Evolutionary conservation across 2,329 filamentous ascomycete species (phyloP).

Genomic region (Colletotrichum endophyticum): DNA sequence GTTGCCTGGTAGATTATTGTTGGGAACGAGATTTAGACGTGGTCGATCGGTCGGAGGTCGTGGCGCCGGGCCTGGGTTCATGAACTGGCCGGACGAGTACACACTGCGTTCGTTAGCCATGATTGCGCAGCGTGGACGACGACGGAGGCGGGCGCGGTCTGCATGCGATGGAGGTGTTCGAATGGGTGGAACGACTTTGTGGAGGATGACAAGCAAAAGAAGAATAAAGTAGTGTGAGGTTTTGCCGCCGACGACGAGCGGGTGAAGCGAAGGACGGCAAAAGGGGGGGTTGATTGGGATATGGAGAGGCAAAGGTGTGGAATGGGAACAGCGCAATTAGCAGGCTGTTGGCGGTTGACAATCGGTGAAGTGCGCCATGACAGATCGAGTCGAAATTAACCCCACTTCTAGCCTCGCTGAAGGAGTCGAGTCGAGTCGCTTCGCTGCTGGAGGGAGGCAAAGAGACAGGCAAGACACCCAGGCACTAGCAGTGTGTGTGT

Average conservation of each 20-base stretch:
- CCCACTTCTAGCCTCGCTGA: conserved; percentile 27
- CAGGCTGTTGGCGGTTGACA: conserved; percentile 19
- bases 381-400: conserved; percentile 24
- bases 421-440: conserved; percentile 2
- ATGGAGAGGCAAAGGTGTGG: conserved; percentile 2
- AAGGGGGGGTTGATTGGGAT: conserved; percentile 5
- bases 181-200: background rate
- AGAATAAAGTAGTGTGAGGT: background rate
- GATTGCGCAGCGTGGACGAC: conserved; percentile 21
- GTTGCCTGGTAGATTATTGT: conserved; percentile 74
- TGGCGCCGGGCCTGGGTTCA: conserved; percentile 96
- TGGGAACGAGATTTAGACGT: conserved; percentile 80
- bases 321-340: conserved; percentile 18
- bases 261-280: background rate
- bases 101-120: conserved; percentile 46
- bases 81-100: conserved; percentile 74
- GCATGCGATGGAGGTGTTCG: conserved; percentile 12
- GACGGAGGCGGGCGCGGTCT: background rate
- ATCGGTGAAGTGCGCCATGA: conserved; percentile 16
- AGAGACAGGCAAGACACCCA: background rate
- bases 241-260: background rate
- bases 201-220: background rate
- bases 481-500: background rate
- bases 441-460: background rate
- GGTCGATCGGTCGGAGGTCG: conserved; percentile 86